Base-by-base conservation (phyloP, 78 protist genomes). In the Neovahlkampfia damariscottae region DNA sequence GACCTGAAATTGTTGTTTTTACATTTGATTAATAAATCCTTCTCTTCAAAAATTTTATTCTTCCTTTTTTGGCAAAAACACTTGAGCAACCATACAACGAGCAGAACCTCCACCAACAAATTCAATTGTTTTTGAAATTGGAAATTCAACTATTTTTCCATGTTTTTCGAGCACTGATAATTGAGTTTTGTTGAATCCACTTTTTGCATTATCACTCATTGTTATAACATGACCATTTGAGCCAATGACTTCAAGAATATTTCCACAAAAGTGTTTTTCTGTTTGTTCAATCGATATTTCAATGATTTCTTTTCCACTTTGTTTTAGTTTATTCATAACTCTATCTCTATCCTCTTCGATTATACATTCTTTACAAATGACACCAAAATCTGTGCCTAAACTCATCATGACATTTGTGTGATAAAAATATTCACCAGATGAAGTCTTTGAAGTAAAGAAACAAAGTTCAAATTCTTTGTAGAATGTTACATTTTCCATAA, bases 391-490 rank as follows among this genome's bases (percentile, higher is more conserved):
- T 31, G 75, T 68, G 31, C 88, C 88, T 9, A 84, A 66, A 9
- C 66, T 35, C 88, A 84, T 84, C 74, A 84, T 72, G 27, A 84
- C 88, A 39, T 84, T 84, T 6, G 88, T 84, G 84, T 84, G 88
- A 38, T 84, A 84, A 38, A 84, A 67, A 34, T 68, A 31, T n/a
- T 36, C 67, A 29, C 39, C 68, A 9, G 67, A 7, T 8, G 0
- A 5, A 68, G 72, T 69, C n/a, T 62, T 31, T 5, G 68, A 38
- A 5, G 8, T 27, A 68, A 82, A 82, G n/a, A n/a, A 5, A 5
- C 59, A 70, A 28, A 58, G 58, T 10, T 19, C 19, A 50, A 19
- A n/a, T 19, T 50, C 19, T 5, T 7, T 28, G 3, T 4, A 3
- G 71, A 32, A 40, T 37, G 70, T 62, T 27, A 73, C 28, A 27